These are phyloP conservation scores for Moesziomyces parantarcticus DNA, from an alignment of 1,284 basidiomycete species.

Conservation along the genomic window DNA sequence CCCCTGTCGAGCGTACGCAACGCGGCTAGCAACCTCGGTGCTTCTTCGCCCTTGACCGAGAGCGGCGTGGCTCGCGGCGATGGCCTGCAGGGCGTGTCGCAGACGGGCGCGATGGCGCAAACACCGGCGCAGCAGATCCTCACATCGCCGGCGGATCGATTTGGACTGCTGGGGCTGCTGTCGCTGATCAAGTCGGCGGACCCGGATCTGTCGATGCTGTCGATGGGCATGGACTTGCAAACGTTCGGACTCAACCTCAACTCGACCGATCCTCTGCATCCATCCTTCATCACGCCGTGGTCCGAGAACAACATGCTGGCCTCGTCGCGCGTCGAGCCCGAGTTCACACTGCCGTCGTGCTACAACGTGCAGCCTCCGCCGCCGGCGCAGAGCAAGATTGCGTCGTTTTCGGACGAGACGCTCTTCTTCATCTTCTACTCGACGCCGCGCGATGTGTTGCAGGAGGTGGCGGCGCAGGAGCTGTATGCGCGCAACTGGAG, in stretches of 20 bases:
- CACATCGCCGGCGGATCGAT: conserved; percentile 91
- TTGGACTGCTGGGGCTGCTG: conserved; percentile 88
- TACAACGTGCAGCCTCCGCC: conserved; percentile 93
- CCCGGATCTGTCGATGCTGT: conserved; percentile 83
- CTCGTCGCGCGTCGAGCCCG: conserved; percentile 80
- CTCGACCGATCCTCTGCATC: conserved; percentile 84
- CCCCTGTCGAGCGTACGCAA: conserved; percentile 44
- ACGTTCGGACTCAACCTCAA: conserved; percentile 92
- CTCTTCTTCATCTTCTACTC: conserved; percentile 99
- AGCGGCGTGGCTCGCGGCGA: conserved; percentile 34
- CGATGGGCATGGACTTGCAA: conserved; percentile 90
- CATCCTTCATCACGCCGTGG: conserved; percentile 97
- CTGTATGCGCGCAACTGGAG: conserved; percentile 98
- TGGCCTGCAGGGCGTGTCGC: conserved; percentile 12
- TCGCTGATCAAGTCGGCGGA: conserved; percentile 92
- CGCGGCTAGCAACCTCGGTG: conserved; percentile 28
- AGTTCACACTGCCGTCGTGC: conserved; percentile 90
- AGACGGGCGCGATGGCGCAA: conserved; percentile 47
- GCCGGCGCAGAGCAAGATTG: conserved; percentile 85
- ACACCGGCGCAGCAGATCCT: conserved; percentile 93
- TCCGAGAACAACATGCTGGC: conserved; percentile 85
- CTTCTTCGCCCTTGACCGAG: conserved; percentile 44
- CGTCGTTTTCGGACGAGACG: conserved; percentile 94
- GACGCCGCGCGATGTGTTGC: conserved; percentile 88
- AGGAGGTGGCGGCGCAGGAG: conserved; percentile 95